These are phyloP conservation scores for Cladosporium sp. DNA, from an alignment of 2,329 filamentous ascomycete genomes.

Conservation along the genomic window DNA sequence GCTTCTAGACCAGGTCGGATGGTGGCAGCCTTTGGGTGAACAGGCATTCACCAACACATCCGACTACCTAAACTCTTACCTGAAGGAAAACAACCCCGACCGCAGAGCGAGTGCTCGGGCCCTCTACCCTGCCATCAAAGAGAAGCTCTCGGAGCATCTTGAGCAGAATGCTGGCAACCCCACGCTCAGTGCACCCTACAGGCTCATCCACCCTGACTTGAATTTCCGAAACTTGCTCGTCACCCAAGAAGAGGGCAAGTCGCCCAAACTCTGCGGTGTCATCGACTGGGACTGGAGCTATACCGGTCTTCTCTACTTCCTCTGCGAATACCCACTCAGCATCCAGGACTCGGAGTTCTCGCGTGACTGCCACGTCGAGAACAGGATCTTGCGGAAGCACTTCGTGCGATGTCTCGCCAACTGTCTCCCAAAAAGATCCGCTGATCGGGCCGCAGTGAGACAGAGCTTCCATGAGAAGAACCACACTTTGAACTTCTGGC, in stretches of 20 bases:
- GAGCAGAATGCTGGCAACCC: too few relatives aligned
- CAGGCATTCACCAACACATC: neutral
- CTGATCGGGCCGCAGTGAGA: too few relatives aligned
- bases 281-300: slow-evolving; percentile 28
- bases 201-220: too few relatives aligned
- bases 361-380: too few relatives aligned
- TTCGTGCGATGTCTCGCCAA: too few relatives aligned
- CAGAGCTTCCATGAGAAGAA: too few relatives aligned
- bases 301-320: slow-evolving; percentile 23
- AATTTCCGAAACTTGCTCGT: too few relatives aligned
- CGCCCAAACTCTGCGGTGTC: slow-evolving; percentile 13
- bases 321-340: slow-evolving; percentile 22
- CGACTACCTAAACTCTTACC: neutral
- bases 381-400: too few relatives aligned
- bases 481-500: too few relatives aligned
- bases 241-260: neutral
- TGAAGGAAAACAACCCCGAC: neutral
- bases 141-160: too few relatives aligned
- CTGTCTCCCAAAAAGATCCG: too few relatives aligned
- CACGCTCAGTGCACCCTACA: too few relatives aligned
- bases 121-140: neutral
- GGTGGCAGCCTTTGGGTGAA: neutral
- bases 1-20: neutral
- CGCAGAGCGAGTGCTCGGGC: neutral
- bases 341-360: slow-evolving; percentile 20